Evolutionary conservation across 257 asterid species (phyloP).

Genomic region (Echites panduratus): DNA sequence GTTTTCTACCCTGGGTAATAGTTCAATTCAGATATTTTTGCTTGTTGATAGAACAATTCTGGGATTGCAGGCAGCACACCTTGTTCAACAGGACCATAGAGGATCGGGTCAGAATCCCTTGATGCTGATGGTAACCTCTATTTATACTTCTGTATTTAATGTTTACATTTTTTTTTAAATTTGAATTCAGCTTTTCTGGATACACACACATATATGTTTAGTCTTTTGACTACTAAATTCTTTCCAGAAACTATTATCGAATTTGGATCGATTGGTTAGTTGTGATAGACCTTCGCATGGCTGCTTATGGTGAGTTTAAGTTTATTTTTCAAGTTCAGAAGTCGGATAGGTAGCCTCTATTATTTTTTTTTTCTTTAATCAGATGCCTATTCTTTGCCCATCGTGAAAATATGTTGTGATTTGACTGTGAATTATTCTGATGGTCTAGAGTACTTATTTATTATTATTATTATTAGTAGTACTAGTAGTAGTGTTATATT

Average conservation of each 20-base stretch:
- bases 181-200: background rate
- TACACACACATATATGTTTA: background rate
- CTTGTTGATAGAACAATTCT: slow-evolving; percentile 14
- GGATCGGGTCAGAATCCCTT: slow-evolving; percentile 33
- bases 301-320: slow-evolving; percentile 65
- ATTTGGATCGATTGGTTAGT: slow-evolving; percentile 63
- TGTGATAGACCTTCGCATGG: slow-evolving; percentile 69
- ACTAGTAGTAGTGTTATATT: background rate
- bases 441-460: background rate
- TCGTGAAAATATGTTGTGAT: background rate
- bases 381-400: background rate
- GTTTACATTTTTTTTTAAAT: background rate
- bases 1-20: slow-evolving; percentile 2
- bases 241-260: slow-evolving; percentile 71
- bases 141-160: background rate
- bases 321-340: slow-evolving; percentile 8
- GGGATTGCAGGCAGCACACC: slow-evolving; percentile 61
- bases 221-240: slow-evolving; percentile 11
- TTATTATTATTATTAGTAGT: background rate
- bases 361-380: background rate
- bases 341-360: background rate
- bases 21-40: slow-evolving; percentile 3
- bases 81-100: slow-evolving; percentile 42
- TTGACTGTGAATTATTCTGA: background rate
- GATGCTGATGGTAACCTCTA: slow-evolving; percentile 69